Conservation (phyloP, 345 rosid species). For the Hibiscus trionum region DNA sequence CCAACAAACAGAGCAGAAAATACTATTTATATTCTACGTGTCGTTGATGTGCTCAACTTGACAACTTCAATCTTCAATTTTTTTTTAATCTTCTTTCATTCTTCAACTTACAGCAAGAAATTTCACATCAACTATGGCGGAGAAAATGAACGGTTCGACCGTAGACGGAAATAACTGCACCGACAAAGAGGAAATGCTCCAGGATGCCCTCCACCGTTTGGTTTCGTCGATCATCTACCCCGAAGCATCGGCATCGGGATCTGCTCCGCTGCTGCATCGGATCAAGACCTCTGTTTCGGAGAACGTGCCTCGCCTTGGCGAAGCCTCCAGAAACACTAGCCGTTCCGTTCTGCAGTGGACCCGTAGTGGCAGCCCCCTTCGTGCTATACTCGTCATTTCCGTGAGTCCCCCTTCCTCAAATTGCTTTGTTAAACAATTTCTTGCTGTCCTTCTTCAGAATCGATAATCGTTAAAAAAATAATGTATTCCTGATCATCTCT, state of each 20-base stretch:
- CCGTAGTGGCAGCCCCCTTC: slow-evolving; percentile 65
- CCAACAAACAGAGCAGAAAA: background rate
- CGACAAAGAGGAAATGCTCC: slow-evolving; percentile 28
- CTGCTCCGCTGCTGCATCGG: slow-evolving; percentile 48
- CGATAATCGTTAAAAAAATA: too few relatives aligned
- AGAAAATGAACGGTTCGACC: slow-evolving; percentile 18
- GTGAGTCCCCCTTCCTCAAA: slow-evolving; percentile 31
- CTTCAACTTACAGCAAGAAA: background rate
- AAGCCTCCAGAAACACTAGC: slow-evolving; percentile 47
- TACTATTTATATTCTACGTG: background rate
- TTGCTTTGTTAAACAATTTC: background rate
- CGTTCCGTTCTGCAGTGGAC: slow-evolving; percentile 56
- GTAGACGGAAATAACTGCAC: background rate
- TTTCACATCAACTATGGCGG: background rate
- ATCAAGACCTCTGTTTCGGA: slow-evolving; percentile 38
- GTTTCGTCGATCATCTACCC: slow-evolving; percentile 42
- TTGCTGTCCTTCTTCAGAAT: too few relatives aligned
- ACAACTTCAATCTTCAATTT: background rate
- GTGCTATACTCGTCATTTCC: slow-evolving; percentile 71
- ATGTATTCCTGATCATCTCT: too few relatives aligned
- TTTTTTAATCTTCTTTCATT: background rate
- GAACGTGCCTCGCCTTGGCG: slow-evolving; percentile 43
- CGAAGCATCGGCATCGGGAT: slow-evolving; percentile 17
- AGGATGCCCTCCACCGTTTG: slow-evolving; percentile 38
- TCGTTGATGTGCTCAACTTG: background rate